Evolutionary conservation across 805 yeast species (phyloP).

Genomic region (Diddensiella caesifluorescens): DNA sequence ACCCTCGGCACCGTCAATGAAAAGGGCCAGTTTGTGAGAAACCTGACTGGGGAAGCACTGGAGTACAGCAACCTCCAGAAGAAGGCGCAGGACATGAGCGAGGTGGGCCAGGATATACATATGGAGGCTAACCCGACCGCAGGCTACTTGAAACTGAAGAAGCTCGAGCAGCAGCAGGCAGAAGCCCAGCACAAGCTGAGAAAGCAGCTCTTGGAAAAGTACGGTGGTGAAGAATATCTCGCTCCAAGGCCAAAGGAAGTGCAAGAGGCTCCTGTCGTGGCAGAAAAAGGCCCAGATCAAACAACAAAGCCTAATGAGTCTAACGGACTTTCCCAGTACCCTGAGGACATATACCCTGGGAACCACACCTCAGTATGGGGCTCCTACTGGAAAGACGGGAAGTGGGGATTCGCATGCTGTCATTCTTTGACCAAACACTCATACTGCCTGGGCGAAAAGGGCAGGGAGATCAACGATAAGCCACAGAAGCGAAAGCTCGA

Average conservation of each 20-base stretch:
- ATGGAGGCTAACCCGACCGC: conserved; percentile 45
- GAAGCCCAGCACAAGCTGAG: conserved; percentile 30
- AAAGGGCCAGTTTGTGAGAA: conserved; percentile 47
- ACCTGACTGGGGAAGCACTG: conserved; percentile 52
- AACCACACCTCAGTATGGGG: conserved; percentile 43
- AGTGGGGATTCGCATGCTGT: conserved; percentile 45
- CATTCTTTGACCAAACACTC: conserved; percentile 32
- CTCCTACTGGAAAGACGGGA: conserved; percentile 38
- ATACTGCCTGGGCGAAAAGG: conserved; percentile 33
- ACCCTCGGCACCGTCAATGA: conserved; percentile 36
- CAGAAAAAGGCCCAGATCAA: not conserved
- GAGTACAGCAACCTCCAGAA: conserved; percentile 45
- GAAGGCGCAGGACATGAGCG: conserved; percentile 45
- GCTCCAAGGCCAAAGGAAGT: conserved; percentile 17
- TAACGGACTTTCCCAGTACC: conserved; percentile 27
- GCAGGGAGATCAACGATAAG: conserved; percentile 15
- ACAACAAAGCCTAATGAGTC: not conserved
- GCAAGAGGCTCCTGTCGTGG: conserved; percentile 8
- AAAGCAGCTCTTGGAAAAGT: conserved; percentile 34
- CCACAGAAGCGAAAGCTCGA: too few species aligned
- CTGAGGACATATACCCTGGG: conserved; percentile 36
- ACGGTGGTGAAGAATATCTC: conserved; percentile 33
- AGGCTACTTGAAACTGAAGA: conserved; percentile 35
- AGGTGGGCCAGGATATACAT: conserved; percentile 29
- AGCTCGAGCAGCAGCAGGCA: conserved; percentile 31